A percentile compares a stretch with the other conserved stretches of the same genome.
Conservation (phyloP, 306 rosid genomes). For the Quercus mongolica region DNA sequence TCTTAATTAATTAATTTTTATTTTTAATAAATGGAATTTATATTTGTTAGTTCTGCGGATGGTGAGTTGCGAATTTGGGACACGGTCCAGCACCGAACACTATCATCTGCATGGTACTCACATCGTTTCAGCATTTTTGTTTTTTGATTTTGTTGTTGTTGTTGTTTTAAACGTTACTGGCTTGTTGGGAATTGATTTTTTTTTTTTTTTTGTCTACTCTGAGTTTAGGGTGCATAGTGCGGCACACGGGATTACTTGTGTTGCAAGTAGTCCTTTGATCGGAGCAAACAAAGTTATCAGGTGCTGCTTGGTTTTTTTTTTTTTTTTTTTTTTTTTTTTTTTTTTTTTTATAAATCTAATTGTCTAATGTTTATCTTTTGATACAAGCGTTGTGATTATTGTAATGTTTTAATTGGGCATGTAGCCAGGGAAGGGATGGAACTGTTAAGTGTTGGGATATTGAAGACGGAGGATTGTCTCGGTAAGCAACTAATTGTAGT, state of each 20-base stretch:
- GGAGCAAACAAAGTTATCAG: slow-evolving; percentile 71
- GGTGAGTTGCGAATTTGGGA: slow-evolving; percentile 94
- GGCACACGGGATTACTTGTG: slow-evolving; percentile 68
- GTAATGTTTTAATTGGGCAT: slow-evolving; percentile 14
- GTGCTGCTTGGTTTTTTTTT: slow-evolving; percentile 27
- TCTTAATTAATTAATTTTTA: not conserved
- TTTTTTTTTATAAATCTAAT: no score
- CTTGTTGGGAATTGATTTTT: not conserved
- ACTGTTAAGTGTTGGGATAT: slow-evolving; percentile 88
- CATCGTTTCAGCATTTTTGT: not conserved
- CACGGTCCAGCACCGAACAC: slow-evolving; percentile 64
- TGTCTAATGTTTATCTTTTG: not conserved
- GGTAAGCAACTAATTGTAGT: slow-evolving; percentile 38
- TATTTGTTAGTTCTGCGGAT: slow-evolving; percentile 58
- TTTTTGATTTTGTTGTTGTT: not conserved
- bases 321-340: not conserved
- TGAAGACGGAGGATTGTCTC: slow-evolving; percentile 61
- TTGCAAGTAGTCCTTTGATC: slow-evolving; percentile 55
- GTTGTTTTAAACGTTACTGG: not conserved
- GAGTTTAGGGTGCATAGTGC: slow-evolving; percentile 79
- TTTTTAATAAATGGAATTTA: not conserved
- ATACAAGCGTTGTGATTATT: not conserved
- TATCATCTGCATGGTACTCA: slow-evolving; percentile 70
- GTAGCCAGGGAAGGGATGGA: slow-evolving; percentile 99
- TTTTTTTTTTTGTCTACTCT: not conserved